Evolutionary conservation across 352 stramenopile species (phyloP).

Genomic region (Globisporangium middletonii): DNA sequence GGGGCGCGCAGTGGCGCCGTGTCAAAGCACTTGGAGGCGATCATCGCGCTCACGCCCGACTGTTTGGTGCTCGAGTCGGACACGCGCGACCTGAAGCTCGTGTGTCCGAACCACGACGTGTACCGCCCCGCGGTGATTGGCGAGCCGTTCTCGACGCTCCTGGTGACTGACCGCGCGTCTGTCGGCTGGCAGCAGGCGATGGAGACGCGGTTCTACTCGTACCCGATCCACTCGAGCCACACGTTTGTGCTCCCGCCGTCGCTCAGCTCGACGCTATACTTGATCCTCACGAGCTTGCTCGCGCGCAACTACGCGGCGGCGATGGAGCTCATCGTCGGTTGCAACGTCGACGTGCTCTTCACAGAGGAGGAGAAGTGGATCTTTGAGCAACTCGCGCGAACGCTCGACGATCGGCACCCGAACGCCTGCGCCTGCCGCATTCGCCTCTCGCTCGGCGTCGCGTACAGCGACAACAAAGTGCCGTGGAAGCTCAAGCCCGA

Average conservation of each 20-base stretch:
- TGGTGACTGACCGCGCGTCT: conserved; percentile 76
- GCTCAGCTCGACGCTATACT: conserved; percentile 95
- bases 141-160: conserved; percentile 74
- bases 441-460: conserved; percentile 76
- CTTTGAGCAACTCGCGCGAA: conserved; percentile 94
- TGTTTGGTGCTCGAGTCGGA: conserved; percentile 74
- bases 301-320: conserved; percentile 92
- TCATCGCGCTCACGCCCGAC: conserved; percentile 50
- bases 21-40: conserved; percentile 43
- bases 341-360: conserved; percentile 95
- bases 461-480: conserved; percentile 90
- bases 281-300: conserved; percentile 97
- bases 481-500: conserved; percentile 80
- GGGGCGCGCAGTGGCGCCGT: conserved; percentile 15
- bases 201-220: conserved; percentile 95
- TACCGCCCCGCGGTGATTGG: conserved; percentile 67
- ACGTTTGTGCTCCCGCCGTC: conserved; percentile 94
- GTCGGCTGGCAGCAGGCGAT: conserved; percentile 85
- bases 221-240: conserved; percentile 95
- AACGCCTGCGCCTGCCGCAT: conserved; percentile 95
- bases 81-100: conserved; percentile 68
- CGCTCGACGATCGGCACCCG: conserved; percentile 93
- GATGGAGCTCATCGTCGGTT: conserved; percentile 94
- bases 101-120: conserved; percentile 81
- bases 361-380: conserved; percentile 96